Base-by-base conservation (phyloP, 352 stramenopile genomes). In the Peronospora farinosa region DNA sequence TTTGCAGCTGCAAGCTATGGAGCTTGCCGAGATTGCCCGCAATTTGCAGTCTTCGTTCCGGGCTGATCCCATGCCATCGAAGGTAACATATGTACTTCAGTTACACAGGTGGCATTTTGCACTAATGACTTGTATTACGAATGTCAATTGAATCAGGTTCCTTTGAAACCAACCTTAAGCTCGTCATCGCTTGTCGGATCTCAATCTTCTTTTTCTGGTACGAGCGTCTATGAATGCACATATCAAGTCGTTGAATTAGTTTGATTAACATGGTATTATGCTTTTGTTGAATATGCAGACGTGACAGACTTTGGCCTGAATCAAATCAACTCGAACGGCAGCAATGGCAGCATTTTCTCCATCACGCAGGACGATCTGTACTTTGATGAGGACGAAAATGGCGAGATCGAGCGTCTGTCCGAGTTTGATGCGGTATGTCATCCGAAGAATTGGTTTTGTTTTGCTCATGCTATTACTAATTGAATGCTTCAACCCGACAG, bases 391-490 rank as follows among this genome's bases (percentile, higher is more conserved):
- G 64, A 74, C 25, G 69, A 71, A 6, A 59, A 74, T 7, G 56
- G 68, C 12, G 74, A 84, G 16, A 76, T 74, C 37, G 80, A 91
- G 38, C 65, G 78, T 10, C 46, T 88, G 5, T 88, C 75, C 0
- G 75, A 83, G 42, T 91, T 88, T 43, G 74, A 88, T 42, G 80
- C 69, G 68, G 78, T 90, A 61, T 25, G 58, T 50, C 5, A 19
- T 13, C 3, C 49, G 0, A 6, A 16, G 11, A 41, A 7, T 33
- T 37, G n/a, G 2, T 42, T 38, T 32, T 32, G 31, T 49, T 2
- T 27, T 27, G n/a, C 7, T 10, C 9, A 13, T 25, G 17, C 21
- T 39, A 36, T 12, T 38, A 13, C 16, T 42, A 23, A 13, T 38
- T 42, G 0, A 55, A 2, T 57, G 10, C n/a, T 2, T 17, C 32